Conservation (phyloP, 2,329 filamentous ascomycete species). For the Didymellaceae sp. region DNA sequence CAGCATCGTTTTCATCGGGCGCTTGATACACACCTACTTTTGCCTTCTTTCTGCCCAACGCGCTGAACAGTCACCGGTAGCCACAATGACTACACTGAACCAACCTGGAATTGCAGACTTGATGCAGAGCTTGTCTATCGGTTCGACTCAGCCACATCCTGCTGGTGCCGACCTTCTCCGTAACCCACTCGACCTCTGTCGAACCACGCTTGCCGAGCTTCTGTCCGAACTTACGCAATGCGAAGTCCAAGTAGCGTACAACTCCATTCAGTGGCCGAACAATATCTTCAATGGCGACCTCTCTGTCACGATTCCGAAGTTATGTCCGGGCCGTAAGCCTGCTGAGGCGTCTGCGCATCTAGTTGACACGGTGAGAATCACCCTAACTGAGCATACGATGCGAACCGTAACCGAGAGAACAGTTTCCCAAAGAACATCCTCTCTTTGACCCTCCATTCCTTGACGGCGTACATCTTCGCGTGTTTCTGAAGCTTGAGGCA, state of each 20-base stretch:
- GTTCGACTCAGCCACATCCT: not conserved
- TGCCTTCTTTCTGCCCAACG: not conserved
- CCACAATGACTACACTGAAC: conserved; percentile 15
- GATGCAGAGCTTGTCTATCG: conserved; percentile 4
- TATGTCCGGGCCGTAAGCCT: conserved; percentile 32
- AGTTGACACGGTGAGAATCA: conserved; percentile 28
- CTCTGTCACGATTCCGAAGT: conserved; percentile 33
- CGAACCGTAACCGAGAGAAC: not conserved
- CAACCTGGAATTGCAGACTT: conserved; percentile 4
- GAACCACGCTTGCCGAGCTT: conserved; percentile 30
- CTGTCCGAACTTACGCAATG: conserved; percentile 23
- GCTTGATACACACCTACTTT: not conserved
- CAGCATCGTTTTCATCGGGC: not conserved
- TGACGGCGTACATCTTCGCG: conserved; percentile 69
- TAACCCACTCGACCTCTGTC: conserved; percentile 39
- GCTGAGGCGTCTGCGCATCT: conserved; percentile 25
- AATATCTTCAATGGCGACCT: conserved; percentile 43
- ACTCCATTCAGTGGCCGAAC: conserved; percentile 38
- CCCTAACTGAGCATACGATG: too few species aligned
- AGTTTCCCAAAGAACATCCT: conserved; percentile 72
- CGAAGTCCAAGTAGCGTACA: conserved; percentile 28
- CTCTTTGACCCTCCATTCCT: conserved; percentile 68
- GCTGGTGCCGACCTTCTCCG: conserved; percentile 16
- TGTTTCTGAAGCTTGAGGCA: conserved; percentile 68
- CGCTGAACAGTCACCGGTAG: not conserved